A percentile compares a stretch with the other conserved stretches of the same genome.
Conservation (phyloP, 176 grass and related monocot species). For the Cymbopogon citratus region DNA sequence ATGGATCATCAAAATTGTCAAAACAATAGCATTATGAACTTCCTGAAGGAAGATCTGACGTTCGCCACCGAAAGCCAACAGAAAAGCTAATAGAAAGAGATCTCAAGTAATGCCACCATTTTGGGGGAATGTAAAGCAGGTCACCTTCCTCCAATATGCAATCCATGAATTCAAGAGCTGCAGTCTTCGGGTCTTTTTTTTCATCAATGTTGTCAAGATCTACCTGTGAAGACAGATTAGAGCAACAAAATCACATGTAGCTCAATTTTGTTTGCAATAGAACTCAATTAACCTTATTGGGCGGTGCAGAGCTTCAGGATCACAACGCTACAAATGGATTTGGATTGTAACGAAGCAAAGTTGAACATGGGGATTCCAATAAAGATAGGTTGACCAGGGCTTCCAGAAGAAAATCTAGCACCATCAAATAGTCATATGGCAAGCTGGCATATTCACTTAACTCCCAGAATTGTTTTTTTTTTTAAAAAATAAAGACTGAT, state of each 20-base stretch:
- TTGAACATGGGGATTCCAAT: not conserved
- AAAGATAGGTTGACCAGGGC: not conserved
- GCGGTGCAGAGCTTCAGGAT: not conserved
- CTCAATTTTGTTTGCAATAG: conserved; percentile 5
- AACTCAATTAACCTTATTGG: not conserved
- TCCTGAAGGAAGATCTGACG: conserved; percentile 23
- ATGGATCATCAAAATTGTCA: conserved; percentile 11
- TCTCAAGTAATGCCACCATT: conserved; percentile 96
- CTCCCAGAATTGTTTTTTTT: not conserved
- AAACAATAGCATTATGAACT: conserved; percentile 27
- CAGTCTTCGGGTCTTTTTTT: conserved; percentile 43
- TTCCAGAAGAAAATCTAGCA: not conserved
- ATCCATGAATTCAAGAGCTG: conserved; percentile 70
- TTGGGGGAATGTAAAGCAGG: conserved; percentile 91
- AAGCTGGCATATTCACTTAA: not conserved
- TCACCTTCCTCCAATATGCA: conserved; percentile 88
- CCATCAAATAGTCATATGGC: not conserved
- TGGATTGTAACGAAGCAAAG: not conserved
- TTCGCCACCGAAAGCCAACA: conserved; percentile 87
- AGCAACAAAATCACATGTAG: not conserved
- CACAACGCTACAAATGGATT: not conserved
- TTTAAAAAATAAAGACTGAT: not conserved
- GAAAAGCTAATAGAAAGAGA: conserved; percentile 89
- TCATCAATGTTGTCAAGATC: conserved; percentile 76
- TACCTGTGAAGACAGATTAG: conserved; percentile 53